Conservation (phyloP, 179 eudicot genomes). For the Spinacia oleracea region DNA sequence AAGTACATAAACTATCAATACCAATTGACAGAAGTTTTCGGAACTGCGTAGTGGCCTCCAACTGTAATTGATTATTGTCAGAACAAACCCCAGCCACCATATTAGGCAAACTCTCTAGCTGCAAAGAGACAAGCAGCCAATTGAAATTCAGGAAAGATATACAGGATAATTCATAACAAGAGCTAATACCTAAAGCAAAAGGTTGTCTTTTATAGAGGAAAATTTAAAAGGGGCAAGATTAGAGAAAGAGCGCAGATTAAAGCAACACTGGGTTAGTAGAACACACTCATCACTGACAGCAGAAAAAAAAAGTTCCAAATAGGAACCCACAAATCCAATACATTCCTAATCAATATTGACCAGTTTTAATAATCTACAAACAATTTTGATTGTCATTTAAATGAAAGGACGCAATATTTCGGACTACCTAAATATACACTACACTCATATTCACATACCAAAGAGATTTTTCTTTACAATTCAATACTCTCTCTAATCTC, state of each 20-base stretch:
- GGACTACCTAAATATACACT: not conserved
- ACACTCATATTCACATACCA: not conserved
- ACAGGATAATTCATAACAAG: not conserved
- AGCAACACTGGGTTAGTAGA: too few species aligned
- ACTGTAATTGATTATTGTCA: slow-evolving; percentile 48
- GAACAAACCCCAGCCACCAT: slow-evolving; percentile 62
- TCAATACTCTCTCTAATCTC: not conserved
- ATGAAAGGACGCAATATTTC: not conserved
- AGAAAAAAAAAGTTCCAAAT: not conserved
- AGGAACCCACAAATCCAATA: not conserved
- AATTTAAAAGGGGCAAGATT: not conserved
- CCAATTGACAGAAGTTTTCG: slow-evolving; percentile 93
- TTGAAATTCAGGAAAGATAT: not conserved
- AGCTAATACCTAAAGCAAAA: not conserved
- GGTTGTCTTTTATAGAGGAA: not conserved
- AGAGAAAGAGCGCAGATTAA: not conserved
- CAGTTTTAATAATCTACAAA: too few species aligned
- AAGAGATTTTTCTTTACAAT: not conserved
- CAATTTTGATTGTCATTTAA: too few species aligned
- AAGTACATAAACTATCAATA: slow-evolving; percentile 21
- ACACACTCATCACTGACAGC: not conserved
- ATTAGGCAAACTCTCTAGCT: slow-evolving; percentile 60
- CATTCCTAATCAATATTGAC: not conserved
- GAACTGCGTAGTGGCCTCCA: slow-evolving; percentile 82
- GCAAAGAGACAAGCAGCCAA: slow-evolving; percentile 23